Evolutionary conservation across 2,329 filamentous ascomycete genomes (phyloP), one percentile per base, ranked within the genome.

Genomic region (Coleophoma crateriformis): DNA sequence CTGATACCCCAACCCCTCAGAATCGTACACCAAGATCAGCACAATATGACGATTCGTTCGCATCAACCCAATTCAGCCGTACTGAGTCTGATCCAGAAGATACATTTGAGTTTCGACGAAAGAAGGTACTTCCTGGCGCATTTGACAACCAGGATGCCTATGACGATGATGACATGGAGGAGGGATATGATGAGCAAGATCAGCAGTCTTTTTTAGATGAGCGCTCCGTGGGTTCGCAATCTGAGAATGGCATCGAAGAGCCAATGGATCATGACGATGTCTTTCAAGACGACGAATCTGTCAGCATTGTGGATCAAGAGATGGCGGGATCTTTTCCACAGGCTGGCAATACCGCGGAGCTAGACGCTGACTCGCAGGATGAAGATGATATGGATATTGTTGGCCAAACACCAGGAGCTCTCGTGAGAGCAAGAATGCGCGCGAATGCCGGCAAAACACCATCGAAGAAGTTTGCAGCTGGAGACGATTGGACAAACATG

Each of bases 401-500:
- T 48, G 65, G 64, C 50, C 74, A 77, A 59, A 81, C 78, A 37
- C 79, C 81, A 52, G 81, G 79, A 48, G 81, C 80, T 54, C 76
- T 85, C 57, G 72, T 84, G 65, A 75, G 80, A 67, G 82, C 82
- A 53, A 73, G 81, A 57, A 77, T 84, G 76, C 78, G 81, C 64
- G 81, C 81, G 61, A 84, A 83, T 67, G 76, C 76, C 54, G 77
- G 77, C 17, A 74, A 70, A 52, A 79, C 78, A 27, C 82, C 82
- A 20, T 65, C 77, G 20, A 80, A 76, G 47, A 79, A 83, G 55
- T 79, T 86, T 51, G 74, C 79, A 34, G 56, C 60, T 35, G 88
- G 85, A 48, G 88, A 91, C 52, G 87, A 96, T 65, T 99, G 94
- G 94, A 87, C 90, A 58, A 87, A 94, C 59, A 91, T 96, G 72